A percentile compares a stretch with the other conserved stretches of the same genome.
These are phyloP conservation scores for Arachis hypogaea DNA, from an alignment of 306 rosid genomes.

Conservation along the genomic window DNA sequence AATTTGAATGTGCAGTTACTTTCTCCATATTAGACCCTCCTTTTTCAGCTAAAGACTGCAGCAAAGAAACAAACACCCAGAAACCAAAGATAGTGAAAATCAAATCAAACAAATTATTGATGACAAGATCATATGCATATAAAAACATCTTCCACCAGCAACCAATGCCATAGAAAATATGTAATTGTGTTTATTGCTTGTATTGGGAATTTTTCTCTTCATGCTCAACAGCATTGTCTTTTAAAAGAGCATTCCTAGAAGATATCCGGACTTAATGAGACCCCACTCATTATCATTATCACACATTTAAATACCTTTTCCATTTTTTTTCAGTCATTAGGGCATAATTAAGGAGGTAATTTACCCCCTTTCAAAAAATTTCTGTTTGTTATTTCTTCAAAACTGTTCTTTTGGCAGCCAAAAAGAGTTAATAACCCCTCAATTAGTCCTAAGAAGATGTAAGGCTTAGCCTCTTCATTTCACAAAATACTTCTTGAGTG, in stretches of 20 bases:
- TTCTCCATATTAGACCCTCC: slow-evolving; percentile 84
- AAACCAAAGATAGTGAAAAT: background rate
- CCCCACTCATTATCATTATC: background rate
- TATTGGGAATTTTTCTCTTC: background rate
- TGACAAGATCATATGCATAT: background rate
- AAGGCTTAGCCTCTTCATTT: background rate
- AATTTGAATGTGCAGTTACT: slow-evolving; percentile 65
- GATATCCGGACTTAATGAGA: background rate
- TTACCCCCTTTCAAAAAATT: background rate
- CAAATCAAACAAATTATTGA: background rate
- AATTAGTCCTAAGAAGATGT: background rate
- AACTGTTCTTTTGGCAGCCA: background rate
- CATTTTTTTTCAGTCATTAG: background rate
- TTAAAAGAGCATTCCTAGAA: background rate
- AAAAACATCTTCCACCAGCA: slow-evolving; percentile 19
- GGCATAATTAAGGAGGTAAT: background rate
- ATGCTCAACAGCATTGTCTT: background rate
- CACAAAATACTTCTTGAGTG: background rate
- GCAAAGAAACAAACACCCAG: slow-evolving; percentile 7
- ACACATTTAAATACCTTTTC: slow-evolving; percentile 1
- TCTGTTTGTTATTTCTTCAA: background rate
- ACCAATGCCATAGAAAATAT: background rate
- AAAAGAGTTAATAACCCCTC: background rate
- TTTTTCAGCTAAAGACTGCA: slow-evolving; percentile 88
- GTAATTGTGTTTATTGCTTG: background rate